Base-by-base conservation (phyloP, 768 basidiomycete genomes). In the Candolleomyces aberdarensis region DNA sequence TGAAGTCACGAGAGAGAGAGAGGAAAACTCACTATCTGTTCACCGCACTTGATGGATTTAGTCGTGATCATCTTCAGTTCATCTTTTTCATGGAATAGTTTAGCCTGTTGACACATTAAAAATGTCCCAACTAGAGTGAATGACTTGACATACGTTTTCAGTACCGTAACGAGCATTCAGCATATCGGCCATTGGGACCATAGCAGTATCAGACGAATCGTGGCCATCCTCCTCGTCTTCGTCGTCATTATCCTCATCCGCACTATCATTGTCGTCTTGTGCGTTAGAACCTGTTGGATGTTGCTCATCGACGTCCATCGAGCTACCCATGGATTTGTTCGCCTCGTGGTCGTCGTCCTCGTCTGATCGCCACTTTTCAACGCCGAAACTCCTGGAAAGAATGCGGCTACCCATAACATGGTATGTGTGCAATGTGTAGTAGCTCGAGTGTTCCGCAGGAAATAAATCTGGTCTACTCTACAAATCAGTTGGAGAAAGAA, bases 181-280 rank as follows among this genome's bases (percentile, higher is more conserved):
- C 77, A 98, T 86, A 73, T 99, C 97, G 3, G 97, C 97, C 77
- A 98, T 86, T 0, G 96, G 96, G 4, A 98, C 91, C 94, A 98
- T 95, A 3, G 91, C 86, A 10, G 92, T 85, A 63, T 90, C 85
- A 10, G 81, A 79, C 6, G 83, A 75, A 60, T 85, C 83, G 19
- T 84, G 84, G 3, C 72, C 76, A 1, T 83, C 83, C 17, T 85
- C 82, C 4, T 82, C 82, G 13, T 66, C 64, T 10, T 75, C 56
- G 39, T 56, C 69, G 65, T 70, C 73, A 66, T 76, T 75, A 3
- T 72, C 72, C 20, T 80, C 82, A 3, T 80, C 78, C 13, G 77
- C 77, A 5, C 67, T 67, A 1, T 72, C 78, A 19, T 74, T 76
- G 4, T 43, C 54, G 20, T 39, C 39, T 43, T 74, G 78, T 48